phyloP scores from a whole-genome alignment of 1,284 basidiomycete species.

The Microbotryum silenes-acaulis region DNA sequence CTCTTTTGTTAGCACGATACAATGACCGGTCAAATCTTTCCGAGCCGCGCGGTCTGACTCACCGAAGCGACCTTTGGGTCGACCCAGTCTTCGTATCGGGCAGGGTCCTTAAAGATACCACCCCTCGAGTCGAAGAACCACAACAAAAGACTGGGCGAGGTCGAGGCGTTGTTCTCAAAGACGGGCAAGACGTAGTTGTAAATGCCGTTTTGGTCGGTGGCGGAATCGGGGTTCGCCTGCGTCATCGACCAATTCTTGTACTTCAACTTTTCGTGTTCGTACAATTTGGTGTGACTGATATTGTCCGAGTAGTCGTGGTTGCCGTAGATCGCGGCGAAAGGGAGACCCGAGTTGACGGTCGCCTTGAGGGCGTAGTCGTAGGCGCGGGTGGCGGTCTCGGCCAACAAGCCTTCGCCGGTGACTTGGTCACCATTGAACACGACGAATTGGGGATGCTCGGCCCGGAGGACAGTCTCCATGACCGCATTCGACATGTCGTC shows the following conservation, averaged over 20 bases:
- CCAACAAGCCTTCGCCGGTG: neutral
- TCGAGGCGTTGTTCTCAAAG: neutral
- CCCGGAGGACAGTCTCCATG: neutral
- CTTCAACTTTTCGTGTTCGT: neutral
- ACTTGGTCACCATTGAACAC: conserved; percentile 1
- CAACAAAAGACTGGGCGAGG: neutral
- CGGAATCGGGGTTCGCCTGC: neutral
- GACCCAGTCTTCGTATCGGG: neutral
- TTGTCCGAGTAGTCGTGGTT: conserved; percentile 7
- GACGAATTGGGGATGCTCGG: neutral
- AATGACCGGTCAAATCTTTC: too few species aligned
- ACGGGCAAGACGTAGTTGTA: neutral
- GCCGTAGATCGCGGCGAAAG: conserved; percentile 5
- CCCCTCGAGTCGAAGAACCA: conserved; percentile 2
- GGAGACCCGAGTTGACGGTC: neutral
- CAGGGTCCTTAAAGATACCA: neutral
- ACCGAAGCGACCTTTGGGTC: neutral
- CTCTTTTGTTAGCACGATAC: too few species aligned
- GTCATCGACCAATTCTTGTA: neutral
- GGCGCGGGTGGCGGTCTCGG: neutral
- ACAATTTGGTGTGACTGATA: neutral
- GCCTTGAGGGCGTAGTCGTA: neutral
- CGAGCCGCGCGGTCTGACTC: too few species aligned
- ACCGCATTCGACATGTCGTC: neutral
- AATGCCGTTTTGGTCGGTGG: neutral